A percentile compares a stretch with the other conserved stretches of the same genome.
phyloP scores from a whole-genome alignment of 2,329 filamentous ascomycete species.

The Coniochaeta sp. region DNA sequence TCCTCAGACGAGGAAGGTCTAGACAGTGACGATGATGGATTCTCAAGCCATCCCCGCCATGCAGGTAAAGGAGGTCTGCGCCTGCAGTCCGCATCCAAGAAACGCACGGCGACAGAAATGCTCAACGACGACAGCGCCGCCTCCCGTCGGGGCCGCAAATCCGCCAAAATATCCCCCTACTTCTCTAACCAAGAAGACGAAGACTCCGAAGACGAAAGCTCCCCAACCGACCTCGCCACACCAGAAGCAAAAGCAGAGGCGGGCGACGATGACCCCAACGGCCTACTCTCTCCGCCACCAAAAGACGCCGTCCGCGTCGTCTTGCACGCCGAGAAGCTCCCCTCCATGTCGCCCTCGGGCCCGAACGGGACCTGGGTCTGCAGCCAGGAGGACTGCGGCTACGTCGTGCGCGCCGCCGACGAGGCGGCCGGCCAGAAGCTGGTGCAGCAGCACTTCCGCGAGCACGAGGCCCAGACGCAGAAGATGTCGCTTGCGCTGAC shows the following conservation, averaged over 20 bases:
- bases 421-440: conserved; percentile 43
- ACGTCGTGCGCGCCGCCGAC: conserved; percentile 56
- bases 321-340: conserved; percentile 40
- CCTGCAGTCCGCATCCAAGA: conserved; percentile 31
- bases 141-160: conserved; percentile 18
- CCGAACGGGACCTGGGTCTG: conserved; percentile 61
- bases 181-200: conserved; percentile 22
- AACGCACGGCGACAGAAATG: conserved; percentile 29
- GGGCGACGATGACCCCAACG: conserved; percentile 1
- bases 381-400: conserved; percentile 54
- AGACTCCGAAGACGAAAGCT: conserved; percentile 9
- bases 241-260: conserved; percentile 1
- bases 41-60: conserved; percentile 19
- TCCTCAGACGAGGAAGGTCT: conserved; percentile 9
- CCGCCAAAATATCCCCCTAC: conserved; percentile 21
- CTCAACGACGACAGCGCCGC: conserved; percentile 16
- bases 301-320: conserved; percentile 31
- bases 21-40: conserved; percentile 12
- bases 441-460: conserved; percentile 53
- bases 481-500: conserved; percentile 45
- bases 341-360: conserved; percentile 40
- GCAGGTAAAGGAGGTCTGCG: conserved; percentile 36
- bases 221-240: conserved; percentile 6
- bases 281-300: conserved; percentile 9
- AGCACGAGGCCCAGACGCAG: conserved; percentile 50